Percentiles rank a stretch among this genome's conserved stretches.
These are phyloP conservation scores for Evansstolkia leycettana DNA, from an alignment of 495 filamentous ascomycete genomes.

Conservation along the genomic window DNA sequence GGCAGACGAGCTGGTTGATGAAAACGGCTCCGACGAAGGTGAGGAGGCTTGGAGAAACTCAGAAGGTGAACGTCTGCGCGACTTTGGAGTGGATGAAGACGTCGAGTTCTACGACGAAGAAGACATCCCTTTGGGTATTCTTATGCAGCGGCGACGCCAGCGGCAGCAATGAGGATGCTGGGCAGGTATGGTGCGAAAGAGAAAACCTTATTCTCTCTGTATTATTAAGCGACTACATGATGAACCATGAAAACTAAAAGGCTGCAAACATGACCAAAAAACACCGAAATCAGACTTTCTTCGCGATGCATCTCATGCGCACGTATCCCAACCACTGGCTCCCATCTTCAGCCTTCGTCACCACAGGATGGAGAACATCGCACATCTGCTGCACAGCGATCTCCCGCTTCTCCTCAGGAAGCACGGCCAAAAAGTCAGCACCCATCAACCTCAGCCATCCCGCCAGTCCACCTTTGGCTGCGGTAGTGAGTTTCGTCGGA, in stretches of 20 bases:
- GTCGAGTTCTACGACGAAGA: conserved; percentile 69
- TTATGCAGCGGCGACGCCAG: conserved; percentile 19
- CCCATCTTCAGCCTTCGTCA: conserved; percentile 41
- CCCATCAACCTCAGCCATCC: conserved; percentile 63
- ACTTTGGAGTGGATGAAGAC: conserved; percentile 87
- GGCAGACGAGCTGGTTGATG: conserved; percentile 12
- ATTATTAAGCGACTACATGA: not conserved
- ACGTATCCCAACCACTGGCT: conserved; percentile 57
- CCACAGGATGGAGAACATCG: conserved; percentile 41
- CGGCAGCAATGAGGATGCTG: conserved; percentile 1
- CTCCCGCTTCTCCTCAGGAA: conserved; percentile 40
- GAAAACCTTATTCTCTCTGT: not conserved
- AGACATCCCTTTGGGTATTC: conserved; percentile 56
- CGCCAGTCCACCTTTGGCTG: conserved; percentile 45
- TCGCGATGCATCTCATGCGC: conserved; percentile 53
- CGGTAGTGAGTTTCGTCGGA: conserved; percentile 45
- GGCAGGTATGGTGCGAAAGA: too few relatives aligned
- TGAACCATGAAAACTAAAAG: conserved; percentile 29
- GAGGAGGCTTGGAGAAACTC: conserved; percentile 68
- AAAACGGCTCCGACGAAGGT: conserved; percentile 23
- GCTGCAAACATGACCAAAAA: conserved; percentile 41
- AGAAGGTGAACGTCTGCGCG: conserved; percentile 72
- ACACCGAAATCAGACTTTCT: conserved; percentile 39
- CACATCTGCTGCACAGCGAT: conserved; percentile 41
- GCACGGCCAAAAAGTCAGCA: conserved; percentile 38